Percentiles rank a stretch among this genome's conserved stretches.
Evolutionary conservation across 2,329 filamentous ascomycete species (phyloP).

Genomic region (Exophiala calicioides): DNA sequence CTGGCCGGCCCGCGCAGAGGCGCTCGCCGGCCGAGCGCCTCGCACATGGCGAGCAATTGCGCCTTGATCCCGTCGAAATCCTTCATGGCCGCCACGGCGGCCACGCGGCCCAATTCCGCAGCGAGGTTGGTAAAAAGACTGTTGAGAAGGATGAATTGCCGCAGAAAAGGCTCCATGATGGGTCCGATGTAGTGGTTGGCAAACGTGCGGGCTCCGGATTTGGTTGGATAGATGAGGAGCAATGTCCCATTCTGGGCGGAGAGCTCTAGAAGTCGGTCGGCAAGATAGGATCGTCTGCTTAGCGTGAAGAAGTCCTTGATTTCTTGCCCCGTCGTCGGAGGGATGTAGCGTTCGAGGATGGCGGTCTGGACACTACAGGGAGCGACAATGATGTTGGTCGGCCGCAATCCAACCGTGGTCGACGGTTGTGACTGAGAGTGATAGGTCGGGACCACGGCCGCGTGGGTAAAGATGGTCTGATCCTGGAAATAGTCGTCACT

Average conservation of each 20-base stretch:
- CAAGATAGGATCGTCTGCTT: conserved; percentile 57
- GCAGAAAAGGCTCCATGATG: conserved; percentile 61
- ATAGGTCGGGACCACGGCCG: conserved; percentile 60
- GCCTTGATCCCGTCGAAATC: conserved; percentile 55
- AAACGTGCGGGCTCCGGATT: conserved; percentile 58
- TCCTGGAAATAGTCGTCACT: conserved; percentile 61
- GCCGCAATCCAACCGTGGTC: conserved; percentile 42
- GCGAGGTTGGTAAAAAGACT: conserved; percentile 60
- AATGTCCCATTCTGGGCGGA: conserved; percentile 59
- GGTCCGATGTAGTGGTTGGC: conserved; percentile 61
- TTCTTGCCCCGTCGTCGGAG: conserved; percentile 60
- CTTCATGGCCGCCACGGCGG: conserved; percentile 55
- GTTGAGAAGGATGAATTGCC: conserved; percentile 60
- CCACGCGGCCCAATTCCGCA: conserved; percentile 55
- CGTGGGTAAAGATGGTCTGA: conserved; percentile 61
- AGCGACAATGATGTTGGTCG: conserved; percentile 60
- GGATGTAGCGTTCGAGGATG: conserved; percentile 66
- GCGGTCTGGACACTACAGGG: conserved; percentile 62
- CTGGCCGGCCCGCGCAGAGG: conserved; percentile 36
- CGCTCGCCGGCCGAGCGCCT: conserved; percentile 35
- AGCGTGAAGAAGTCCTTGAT: conserved; percentile 60
- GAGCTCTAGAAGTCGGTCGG: conserved; percentile 62
- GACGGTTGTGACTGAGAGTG: conserved; percentile 55
- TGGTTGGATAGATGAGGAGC: conserved; percentile 64
- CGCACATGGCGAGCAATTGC: conserved; percentile 44